Evolutionary conservation across 768 basidiomycete species (phyloP).

Genomic region (Calocera cornea): DNA sequence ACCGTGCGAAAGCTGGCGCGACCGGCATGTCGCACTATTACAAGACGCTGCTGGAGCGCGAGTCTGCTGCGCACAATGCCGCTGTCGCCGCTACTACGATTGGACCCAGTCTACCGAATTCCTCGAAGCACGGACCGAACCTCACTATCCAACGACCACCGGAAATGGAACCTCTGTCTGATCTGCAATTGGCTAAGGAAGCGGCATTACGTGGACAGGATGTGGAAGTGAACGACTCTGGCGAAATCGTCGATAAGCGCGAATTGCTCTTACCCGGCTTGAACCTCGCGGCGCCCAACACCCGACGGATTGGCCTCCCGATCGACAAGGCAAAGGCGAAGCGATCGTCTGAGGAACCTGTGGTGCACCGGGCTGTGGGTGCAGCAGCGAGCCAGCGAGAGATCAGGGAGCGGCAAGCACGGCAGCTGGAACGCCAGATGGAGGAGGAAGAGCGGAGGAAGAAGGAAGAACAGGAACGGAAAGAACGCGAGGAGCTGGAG

Average conservation of each 20-base stretch:
- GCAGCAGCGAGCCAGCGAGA: conserved; percentile 66
- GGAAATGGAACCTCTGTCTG: conserved; percentile 48
- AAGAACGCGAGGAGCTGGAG: conserved; percentile 51
- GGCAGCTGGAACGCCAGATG: conserved; percentile 68
- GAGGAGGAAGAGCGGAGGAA: conserved; percentile 54
- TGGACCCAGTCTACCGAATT: conserved; percentile 43
- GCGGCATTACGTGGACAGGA: conserved; percentile 65
- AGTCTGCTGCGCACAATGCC: conserved; percentile 69
- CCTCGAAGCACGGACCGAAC: conserved; percentile 34
- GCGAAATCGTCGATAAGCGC: conserved; percentile 92
- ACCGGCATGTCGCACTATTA: conserved; percentile 81
- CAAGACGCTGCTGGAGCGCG: conserved; percentile 51
- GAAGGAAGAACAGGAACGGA: conserved; percentile 40
- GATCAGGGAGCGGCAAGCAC: conserved; percentile 68
- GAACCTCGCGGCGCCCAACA: conserved; percentile 76
- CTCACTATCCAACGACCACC: conserved; percentile 65
- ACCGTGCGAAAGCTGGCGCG: conserved; percentile 43
- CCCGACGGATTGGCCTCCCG: conserved; percentile 41
- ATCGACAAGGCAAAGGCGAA: conserved; percentile 19
- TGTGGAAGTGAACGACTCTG: conserved; percentile 93
- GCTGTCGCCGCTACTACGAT: conserved; percentile 57
- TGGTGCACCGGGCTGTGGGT: conserved; percentile 65
- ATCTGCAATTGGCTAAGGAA: conserved; percentile 54
- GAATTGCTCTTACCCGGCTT: conserved; percentile 83
- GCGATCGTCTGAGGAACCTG: conserved; percentile 20